Evolutionary conservation across 2,329 filamentous ascomycete species (phyloP), one percentile per base, ranked within the genome.

Genomic region (Cercospora berteroae): DNA sequence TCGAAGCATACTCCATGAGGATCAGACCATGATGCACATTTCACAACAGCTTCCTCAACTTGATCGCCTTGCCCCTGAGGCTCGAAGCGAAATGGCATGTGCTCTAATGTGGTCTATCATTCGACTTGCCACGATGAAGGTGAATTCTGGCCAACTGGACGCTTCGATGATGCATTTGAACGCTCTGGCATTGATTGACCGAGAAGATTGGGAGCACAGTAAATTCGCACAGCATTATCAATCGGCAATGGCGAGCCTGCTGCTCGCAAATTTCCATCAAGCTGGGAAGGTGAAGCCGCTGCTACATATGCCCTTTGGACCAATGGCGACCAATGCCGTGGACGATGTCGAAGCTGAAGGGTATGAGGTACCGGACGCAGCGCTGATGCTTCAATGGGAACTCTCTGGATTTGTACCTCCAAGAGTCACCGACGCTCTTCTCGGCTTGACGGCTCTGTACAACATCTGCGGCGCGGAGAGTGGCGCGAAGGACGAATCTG

Each of bases 401-500:
- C 27, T 68, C 12, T 59, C 58, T 18, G 42, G 33, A 12, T 63
- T 69, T n/a, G 18, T 67, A 2, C 50, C 42, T 2, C 50, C 63
- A 3, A 23, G 33, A n/a, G 39, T 69, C 13, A 50, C 55, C n/a
- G 69, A 71, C 36, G 67, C 61, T 16, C 61, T 71, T 2, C 57
- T 69, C 2, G 69, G 67, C n/a, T 50, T 71, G 12, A 71, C 67
- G 12, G 69, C 69, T 0, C 42, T 71, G 4, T 71, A 67, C 63
- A 71, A 71, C 27, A 59, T 60, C 4, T 44, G 42, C 33, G 63
- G 16, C 6, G 18, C 39, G 10, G 42, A 27, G 20, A 23, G 18
- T 12, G 44, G 25, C 5, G 36, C 48, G 13, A 31, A 50, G 8
- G 57, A 63, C 23, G 18, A 25, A 29, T 68, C 64, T 20, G 58